phyloP scores from a whole-genome alignment of 148 eudicot species.

The Diospyros kaki region DNA sequence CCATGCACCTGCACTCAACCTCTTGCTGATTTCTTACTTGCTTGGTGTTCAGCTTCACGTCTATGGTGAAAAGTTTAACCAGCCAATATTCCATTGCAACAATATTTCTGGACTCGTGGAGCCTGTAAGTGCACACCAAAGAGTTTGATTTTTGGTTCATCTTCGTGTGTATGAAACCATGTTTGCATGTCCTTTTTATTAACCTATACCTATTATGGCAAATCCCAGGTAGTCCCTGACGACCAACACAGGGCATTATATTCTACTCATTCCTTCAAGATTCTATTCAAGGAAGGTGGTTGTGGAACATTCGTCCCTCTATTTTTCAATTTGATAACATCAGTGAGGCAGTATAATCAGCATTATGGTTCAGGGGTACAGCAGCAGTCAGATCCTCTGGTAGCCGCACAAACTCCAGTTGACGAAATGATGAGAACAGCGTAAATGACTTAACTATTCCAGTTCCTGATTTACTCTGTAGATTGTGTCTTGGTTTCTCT shows the following conservation, averaged over 20 bases:
- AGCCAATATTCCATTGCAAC: slow-evolving; percentile 89
- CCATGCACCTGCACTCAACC: background rate
- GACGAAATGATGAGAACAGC: slow-evolving; percentile 99
- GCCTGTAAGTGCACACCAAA: slow-evolving; percentile 54
- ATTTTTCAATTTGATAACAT: slow-evolving; percentile 66
- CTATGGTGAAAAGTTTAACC: slow-evolving; percentile 79
- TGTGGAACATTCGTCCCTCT: slow-evolving; percentile 93
- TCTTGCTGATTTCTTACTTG: slow-evolving; percentile 1
- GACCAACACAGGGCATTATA: slow-evolving; percentile 73
- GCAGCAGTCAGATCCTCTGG: slow-evolving; percentile 65
- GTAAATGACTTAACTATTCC: slow-evolving; percentile 37
- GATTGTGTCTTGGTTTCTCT: background rate
- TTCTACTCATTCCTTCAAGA: slow-evolving; percentile 88
- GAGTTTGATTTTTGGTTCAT: background rate
- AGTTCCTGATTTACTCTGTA: background rate
- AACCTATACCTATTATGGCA: background rate
- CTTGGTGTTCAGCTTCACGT: slow-evolving; percentile 55
- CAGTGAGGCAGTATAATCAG: slow-evolving; percentile 72
- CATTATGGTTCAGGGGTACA: slow-evolving; percentile 37
- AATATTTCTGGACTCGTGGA: slow-evolving; percentile 85
- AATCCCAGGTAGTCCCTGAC: slow-evolving; percentile 77
- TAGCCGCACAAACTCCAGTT: slow-evolving; percentile 91
- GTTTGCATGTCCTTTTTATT: background rate
- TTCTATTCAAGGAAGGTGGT: slow-evolving; percentile 94
- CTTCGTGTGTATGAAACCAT: background rate